Percentiles rank a stretch among this genome's conserved stretches.
phyloP scores from a whole-genome alignment of 768 basidiomycete species.

The Mycena haematopus region DNA sequence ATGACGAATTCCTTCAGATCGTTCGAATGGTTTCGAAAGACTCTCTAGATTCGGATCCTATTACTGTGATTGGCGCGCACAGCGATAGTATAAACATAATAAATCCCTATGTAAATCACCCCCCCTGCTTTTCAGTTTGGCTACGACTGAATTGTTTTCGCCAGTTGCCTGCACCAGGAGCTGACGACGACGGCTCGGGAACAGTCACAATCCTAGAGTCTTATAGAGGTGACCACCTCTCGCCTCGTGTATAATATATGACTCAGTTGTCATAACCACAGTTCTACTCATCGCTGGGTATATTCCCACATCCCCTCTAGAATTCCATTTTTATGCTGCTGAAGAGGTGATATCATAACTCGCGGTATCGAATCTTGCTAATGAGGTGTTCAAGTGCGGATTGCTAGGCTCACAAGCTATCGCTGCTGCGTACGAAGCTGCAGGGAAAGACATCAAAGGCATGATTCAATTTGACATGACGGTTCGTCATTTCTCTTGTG shows the following conservation, averaged over 20 bases:
- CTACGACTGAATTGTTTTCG: background rate
- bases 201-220: conserved; percentile 58
- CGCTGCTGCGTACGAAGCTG: conserved; percentile 45
- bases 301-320: conserved; percentile 40
- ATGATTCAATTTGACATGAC: conserved; percentile 45
- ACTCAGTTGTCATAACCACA: background rate
- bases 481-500: conserved; percentile 8
- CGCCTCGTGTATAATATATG: background rate
- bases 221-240: conserved; percentile 47
- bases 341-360: conserved; percentile 43
- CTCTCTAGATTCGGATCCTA: conserved; percentile 23
- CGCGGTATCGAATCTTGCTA: conserved; percentile 36
- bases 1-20: conserved; percentile 26
- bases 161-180: conserved; percentile 35
- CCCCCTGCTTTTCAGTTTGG: background rate
- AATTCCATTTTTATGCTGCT: conserved; percentile 44
- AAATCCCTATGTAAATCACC: conserved; percentile 26
- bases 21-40: conserved; percentile 35
- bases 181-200: conserved; percentile 48
- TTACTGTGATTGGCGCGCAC: conserved; percentile 37
- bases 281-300: conserved; percentile 30
- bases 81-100: conserved; percentile 36
- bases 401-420: conserved; percentile 44
- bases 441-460: conserved; percentile 43
- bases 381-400: conserved; percentile 23